These are phyloP conservation scores for Cercospora sp. DNA, from an alignment of 2,329 filamentous ascomycete genomes.

Conservation along the genomic window DNA sequence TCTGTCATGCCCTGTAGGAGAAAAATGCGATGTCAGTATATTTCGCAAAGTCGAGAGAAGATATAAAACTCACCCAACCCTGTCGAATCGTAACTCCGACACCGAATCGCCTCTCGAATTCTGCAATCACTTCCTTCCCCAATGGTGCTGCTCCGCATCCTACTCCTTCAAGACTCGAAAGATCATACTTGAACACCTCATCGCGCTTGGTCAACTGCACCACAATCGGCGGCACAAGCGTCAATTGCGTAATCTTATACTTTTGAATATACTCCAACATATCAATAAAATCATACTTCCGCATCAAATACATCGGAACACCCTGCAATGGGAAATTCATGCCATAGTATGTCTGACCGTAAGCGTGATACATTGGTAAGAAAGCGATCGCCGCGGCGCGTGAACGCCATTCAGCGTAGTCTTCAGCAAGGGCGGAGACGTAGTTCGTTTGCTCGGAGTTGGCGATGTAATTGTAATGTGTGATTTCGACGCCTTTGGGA, in stretches of 20 bases:
- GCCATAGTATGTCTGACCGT: conserved; percentile 59
- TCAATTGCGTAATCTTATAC: conserved; percentile 67
- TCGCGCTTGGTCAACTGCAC: conserved; percentile 64
- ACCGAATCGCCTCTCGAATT: conserved; percentile 53
- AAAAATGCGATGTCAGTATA: too few relatives aligned
- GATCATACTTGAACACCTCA: conserved; percentile 60
- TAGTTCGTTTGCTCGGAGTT: conserved; percentile 65
- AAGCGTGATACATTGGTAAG: conserved; percentile 66
- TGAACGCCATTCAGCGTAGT: conserved; percentile 48
- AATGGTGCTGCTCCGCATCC: conserved; percentile 67
- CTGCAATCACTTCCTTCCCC: conserved; percentile 16
- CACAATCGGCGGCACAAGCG: conserved; percentile 72
- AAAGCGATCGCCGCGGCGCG: conserved; percentile 56
- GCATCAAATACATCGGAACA: conserved; percentile 44
- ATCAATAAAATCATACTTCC: conserved; percentile 51
- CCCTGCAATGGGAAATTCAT: not conserved
- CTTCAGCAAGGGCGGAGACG: conserved; percentile 45
- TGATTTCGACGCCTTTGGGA: conserved; percentile 80
- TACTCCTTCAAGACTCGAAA: conserved; percentile 55
- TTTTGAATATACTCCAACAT: conserved; percentile 64
- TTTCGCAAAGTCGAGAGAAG: too few relatives aligned
- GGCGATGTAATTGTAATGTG: conserved; percentile 73
- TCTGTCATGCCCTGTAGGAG: conserved; percentile 73
- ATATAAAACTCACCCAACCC: conserved; percentile 44
- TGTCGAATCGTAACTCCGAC: conserved; percentile 57